Conservation (phyloP, 2,329 filamentous ascomycete genomes). For the Trichoderma brevicompactum region DNA sequence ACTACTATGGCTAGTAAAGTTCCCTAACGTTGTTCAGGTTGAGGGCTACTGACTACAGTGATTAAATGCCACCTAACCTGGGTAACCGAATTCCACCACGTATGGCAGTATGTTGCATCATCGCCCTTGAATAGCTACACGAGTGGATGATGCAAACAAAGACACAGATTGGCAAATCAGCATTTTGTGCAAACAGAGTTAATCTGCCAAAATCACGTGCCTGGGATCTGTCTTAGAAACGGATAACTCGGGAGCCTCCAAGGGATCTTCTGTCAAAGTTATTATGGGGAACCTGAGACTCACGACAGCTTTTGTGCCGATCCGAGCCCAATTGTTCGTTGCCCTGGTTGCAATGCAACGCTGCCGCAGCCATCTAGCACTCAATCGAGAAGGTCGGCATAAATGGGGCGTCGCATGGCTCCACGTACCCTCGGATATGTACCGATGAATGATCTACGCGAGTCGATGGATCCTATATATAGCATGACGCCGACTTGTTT, state of each 20-base stretch:
- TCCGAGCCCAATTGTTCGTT: constrained; percentile 14
- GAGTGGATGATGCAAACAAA: too few relatives aligned
- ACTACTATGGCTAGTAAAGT: too few relatives aligned
- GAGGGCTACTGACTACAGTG: too few relatives aligned
- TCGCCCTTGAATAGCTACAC: too few relatives aligned
- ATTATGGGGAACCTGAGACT: constrained; percentile 13
- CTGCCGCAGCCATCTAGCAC: constrained; percentile 2
- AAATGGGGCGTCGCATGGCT: background rate
- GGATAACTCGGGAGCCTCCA: constrained; percentile 5
- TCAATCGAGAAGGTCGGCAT: constrained; percentile 25
- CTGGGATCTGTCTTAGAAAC: background rate
- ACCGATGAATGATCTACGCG: background rate
- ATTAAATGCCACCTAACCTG: too few relatives aligned
- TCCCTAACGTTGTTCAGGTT: too few relatives aligned
- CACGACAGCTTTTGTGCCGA: background rate
- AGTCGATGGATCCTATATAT: background rate
- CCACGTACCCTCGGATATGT: background rate
- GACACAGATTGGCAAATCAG: too few relatives aligned
- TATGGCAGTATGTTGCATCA: too few relatives aligned
- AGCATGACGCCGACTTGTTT: background rate
- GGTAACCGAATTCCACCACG: too few relatives aligned
- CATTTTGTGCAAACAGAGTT: too few relatives aligned
- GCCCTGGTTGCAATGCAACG: constrained; percentile 10
- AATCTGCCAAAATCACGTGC: too few relatives aligned
- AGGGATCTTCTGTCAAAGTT: constrained; percentile 1